Percentiles rank a stretch among this genome's conserved stretches.
phyloP scores from a whole-genome alignment of 139 green algal species.

The Tetradesmus obliquus region DNA sequence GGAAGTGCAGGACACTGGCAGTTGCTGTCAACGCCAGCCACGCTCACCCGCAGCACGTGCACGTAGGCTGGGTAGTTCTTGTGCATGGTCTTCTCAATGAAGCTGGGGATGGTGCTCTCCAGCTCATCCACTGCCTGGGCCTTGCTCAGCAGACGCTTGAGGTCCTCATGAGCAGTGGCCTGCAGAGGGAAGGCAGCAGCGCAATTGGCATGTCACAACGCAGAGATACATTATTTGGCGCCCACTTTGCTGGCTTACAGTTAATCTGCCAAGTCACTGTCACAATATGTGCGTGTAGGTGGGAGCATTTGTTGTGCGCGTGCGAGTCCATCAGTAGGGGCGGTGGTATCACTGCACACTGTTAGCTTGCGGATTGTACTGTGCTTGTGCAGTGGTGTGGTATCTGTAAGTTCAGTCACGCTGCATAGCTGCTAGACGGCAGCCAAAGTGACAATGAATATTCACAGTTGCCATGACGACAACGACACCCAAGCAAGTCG shows the following conservation, averaged over 20 bases:
- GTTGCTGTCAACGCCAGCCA: background rate
- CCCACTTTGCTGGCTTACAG: background rate
- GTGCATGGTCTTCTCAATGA: conserved; percentile 1
- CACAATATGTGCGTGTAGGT: background rate
- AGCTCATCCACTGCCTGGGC: conserved; percentile 59
- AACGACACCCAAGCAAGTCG: too few relatives aligned
- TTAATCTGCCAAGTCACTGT: background rate
- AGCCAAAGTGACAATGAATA: too few relatives aligned
- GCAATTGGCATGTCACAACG: background rate
- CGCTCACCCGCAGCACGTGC: conserved; percentile 33
- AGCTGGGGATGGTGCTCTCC: conserved; percentile 35
- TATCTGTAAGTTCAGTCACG: too few relatives aligned
- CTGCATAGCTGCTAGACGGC: too few relatives aligned
- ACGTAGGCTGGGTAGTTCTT: conserved; percentile 31
- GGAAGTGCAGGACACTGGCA: background rate
- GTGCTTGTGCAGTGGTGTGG: background rate
- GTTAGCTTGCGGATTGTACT: background rate
- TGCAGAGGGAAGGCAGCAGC: background rate
- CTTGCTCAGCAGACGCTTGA: conserved; percentile 49
- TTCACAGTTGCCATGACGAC: too few relatives aligned
- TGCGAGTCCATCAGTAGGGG: background rate
- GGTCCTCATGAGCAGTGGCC: conserved; percentile 50
- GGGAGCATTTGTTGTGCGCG: background rate
- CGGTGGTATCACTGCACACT: background rate
- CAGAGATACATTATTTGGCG: background rate